Evolutionary conservation across 352 stramenopile genomes (phyloP).

Genomic region (Globisporangium viniferum): DNA sequence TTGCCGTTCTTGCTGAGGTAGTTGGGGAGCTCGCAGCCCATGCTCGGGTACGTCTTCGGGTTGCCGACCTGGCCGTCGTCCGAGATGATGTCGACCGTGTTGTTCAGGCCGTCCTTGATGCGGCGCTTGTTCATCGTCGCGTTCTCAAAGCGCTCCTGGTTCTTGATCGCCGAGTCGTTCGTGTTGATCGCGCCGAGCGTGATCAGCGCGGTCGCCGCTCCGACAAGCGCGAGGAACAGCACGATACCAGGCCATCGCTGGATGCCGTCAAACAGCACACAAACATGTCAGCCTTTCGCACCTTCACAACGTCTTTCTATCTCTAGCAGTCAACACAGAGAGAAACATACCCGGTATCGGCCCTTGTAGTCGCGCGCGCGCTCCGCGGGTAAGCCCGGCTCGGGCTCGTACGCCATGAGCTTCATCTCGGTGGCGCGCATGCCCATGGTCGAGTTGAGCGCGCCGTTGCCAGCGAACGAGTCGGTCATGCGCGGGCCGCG

Average conservation of each 20-base stretch:
- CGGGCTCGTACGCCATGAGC: conserved; percentile 46
- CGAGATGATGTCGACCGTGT: conserved; percentile 22
- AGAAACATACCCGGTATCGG: conserved; percentile 40
- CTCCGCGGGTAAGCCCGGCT: conserved; percentile 34
- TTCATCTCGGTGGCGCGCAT: conserved; percentile 59
- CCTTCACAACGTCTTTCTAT: neutral
- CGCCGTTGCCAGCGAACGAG: neutral
- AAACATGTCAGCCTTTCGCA: neutral
- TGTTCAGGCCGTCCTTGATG: conserved; percentile 32
- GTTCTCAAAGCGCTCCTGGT: conserved; percentile 10
- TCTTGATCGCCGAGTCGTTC: conserved; percentile 2
- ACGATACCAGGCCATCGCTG: conserved; percentile 14
- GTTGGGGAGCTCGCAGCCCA: conserved; percentile 25
- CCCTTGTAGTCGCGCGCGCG: conserved; percentile 67
- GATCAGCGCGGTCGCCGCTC: conserved; percentile 12
- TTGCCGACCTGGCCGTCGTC: conserved; percentile 58
- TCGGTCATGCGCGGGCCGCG: neutral
- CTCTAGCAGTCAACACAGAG: neutral
- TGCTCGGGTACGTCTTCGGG: conserved; percentile 38
- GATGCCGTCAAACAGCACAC: neutral
- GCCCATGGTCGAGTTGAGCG: neutral
- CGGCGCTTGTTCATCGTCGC: conserved; percentile 21
- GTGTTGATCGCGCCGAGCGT: conserved; percentile 13
- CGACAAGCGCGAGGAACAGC: conserved; percentile 13
- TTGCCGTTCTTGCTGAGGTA: conserved; percentile 29